phyloP scores from a whole-genome alignment of 805 yeast species.

The Metschnikowia arizonensis region DNA sequence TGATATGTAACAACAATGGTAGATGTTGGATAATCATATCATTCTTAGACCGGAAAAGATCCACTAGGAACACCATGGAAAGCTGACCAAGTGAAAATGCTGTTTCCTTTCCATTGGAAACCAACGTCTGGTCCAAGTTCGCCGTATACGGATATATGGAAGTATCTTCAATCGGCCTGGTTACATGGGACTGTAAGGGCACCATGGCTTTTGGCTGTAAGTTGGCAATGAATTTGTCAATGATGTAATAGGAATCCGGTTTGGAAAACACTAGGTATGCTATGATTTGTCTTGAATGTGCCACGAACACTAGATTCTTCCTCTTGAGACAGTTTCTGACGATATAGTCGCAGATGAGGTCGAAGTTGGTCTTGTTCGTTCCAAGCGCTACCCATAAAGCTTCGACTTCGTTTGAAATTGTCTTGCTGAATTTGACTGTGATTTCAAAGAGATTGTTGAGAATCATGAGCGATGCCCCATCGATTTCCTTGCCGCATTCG shows the following conservation, averaged over 20 bases:
- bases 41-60: slow-evolving; percentile 62
- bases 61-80: slow-evolving; percentile 80
- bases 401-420: slow-evolving; percentile 81
- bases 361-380: slow-evolving; percentile 61
- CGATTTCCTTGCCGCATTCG: slow-evolving; percentile 16
- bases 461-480: slow-evolving; percentile 54
- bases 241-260: slow-evolving; percentile 42
- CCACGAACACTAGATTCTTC: slow-evolving; percentile 70
- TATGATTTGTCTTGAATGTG: slow-evolving; percentile 74
- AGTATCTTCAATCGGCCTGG: slow-evolving; percentile 25
- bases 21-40: slow-evolving; percentile 58
- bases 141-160: slow-evolving; percentile 65
- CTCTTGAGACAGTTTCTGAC: slow-evolving; percentile 63
- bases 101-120: slow-evolving; percentile 57
- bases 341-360: slow-evolving; percentile 66
- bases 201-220: slow-evolving; percentile 85
- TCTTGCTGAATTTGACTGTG: slow-evolving; percentile 70
- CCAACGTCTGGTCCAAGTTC: slow-evolving; percentile 55
- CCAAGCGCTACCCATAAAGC: slow-evolving; percentile 96
- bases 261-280: slow-evolving; percentile 63
- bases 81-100: slow-evolving; percentile 85
- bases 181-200: slow-evolving; percentile 49
- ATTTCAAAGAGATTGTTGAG: slow-evolving; percentile 78
- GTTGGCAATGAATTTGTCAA: slow-evolving; percentile 63
- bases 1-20: slow-evolving; percentile 73